A percentile compares a stretch with the other conserved stretches of the same genome.
Conservation (phyloP, 306 rosid genomes). For the Bauhinia variegata region DNA sequence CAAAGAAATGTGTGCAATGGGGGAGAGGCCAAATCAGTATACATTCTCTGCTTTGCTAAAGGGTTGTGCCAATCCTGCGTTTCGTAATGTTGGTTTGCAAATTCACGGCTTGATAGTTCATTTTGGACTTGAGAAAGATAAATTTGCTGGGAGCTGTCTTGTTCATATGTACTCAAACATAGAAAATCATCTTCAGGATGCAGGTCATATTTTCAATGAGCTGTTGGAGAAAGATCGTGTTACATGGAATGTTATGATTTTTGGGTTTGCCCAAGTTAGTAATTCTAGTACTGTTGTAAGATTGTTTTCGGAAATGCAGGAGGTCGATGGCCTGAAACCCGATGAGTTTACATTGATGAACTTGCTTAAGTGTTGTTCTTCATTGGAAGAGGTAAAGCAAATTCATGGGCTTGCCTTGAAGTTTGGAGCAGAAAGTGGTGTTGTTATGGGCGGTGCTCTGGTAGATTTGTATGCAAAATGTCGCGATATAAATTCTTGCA, state of each 20-base stretch:
- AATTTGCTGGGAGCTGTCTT: constrained; percentile 55
- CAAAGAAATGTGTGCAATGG: constrained; percentile 46
- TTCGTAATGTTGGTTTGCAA: no score
- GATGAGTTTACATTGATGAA: constrained; percentile 45
- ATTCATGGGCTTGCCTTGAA: constrained; percentile 50
- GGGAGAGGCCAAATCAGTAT: constrained; percentile 57
- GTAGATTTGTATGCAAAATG: constrained; percentile 56
- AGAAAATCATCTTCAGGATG: constrained; percentile 32
- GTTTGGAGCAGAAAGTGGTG: constrained; percentile 50
- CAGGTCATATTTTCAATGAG: constrained; percentile 41
- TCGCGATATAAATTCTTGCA: constrained; percentile 44
- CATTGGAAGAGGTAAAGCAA: constrained; percentile 44
- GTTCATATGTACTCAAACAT: constrained; percentile 49
- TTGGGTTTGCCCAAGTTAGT: constrained; percentile 57
- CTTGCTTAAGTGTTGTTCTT: constrained; percentile 53
- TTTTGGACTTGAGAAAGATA: constrained; percentile 50
- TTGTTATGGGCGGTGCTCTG: constrained; percentile 51
- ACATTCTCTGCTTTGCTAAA: constrained; percentile 48
- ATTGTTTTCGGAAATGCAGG: constrained; percentile 56
- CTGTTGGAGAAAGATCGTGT: constrained; percentile 52
- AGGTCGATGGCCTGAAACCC: constrained; percentile 43
- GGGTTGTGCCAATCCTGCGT: constrained; percentile 42
- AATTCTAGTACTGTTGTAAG: constrained; percentile 39
- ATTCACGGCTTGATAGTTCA: constrained; percentile 34
- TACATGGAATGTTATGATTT: constrained; percentile 63